Evolutionary conservation across 2,329 filamentous ascomycete species (phyloP).

Genomic region (Sarocladiaceae sp.): DNA sequence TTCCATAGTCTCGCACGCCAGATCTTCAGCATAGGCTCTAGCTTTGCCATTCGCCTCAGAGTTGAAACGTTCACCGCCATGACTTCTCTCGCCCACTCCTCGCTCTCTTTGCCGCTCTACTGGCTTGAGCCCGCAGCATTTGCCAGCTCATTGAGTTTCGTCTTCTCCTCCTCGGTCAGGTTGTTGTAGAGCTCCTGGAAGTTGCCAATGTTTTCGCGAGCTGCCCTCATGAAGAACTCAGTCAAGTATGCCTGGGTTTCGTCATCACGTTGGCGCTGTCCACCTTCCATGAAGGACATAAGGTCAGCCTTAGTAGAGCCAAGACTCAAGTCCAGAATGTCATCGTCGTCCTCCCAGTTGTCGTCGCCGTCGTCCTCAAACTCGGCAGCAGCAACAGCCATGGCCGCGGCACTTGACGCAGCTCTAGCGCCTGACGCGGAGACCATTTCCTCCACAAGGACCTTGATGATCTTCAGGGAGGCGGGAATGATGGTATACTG

Average conservation of each 20-base stretch:
- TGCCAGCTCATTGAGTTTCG: constrained; percentile 51
- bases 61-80: background rate
- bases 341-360: constrained; percentile 84
- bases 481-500: constrained; percentile 84
- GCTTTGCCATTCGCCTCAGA: background rate
- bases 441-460: constrained; percentile 86
- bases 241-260: constrained; percentile 83
- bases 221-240: constrained; percentile 69
- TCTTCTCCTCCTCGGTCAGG: constrained; percentile 52
- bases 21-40: background rate
- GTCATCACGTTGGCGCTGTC: constrained; percentile 70
- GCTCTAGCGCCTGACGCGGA: constrained; percentile 67
- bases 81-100: background rate
- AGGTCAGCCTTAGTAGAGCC: constrained; percentile 68
- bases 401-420: constrained; percentile 58
- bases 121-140: constrained; percentile 18
- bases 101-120: constrained; percentile 1
- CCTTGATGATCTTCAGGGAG: constrained; percentile 91
- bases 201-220: constrained; percentile 50
- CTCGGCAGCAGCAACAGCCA: constrained; percentile 57
- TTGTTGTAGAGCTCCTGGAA: constrained; percentile 55
- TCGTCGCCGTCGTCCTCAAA: constrained; percentile 65
- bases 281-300: constrained; percentile 69
- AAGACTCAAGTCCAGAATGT: constrained; percentile 71
- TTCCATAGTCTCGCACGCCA: no score